A percentile compares a stretch with the other conserved stretches of the same genome.
Evolutionary conservation across 495 filamentous ascomycete species (phyloP).

Genomic region (Tuber aestivum): DNA sequence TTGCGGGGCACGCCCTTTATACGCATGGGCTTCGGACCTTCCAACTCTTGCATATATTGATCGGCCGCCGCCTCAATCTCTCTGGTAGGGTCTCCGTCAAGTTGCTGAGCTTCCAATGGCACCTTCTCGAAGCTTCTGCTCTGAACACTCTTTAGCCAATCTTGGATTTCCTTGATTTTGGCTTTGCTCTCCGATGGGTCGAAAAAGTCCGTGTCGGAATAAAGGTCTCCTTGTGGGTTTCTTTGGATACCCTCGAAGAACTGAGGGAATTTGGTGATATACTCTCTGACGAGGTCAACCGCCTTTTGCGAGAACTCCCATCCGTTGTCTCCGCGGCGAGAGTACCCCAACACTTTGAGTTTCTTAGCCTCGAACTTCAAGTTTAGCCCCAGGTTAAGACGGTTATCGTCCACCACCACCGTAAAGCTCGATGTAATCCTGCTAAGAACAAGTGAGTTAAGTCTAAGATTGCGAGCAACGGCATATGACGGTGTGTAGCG

Average conservation of each 20-base stretch:
- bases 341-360: slow-evolving; percentile 93
- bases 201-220: slow-evolving; percentile 83
- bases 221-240: slow-evolving; percentile 65
- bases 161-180: slow-evolving; percentile 73
- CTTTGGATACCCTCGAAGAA: slow-evolving; percentile 82
- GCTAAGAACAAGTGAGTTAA: slow-evolving; percentile 82
- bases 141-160: slow-evolving; percentile 86
- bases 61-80: slow-evolving; percentile 74
- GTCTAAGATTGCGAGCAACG: slow-evolving; percentile 70
- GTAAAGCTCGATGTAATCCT: slow-evolving; percentile 93
- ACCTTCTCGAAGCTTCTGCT: slow-evolving; percentile 87
- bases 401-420: slow-evolving; percentile 67
- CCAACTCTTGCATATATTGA: slow-evolving; percentile 40
- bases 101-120: slow-evolving; percentile 87
- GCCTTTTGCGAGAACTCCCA: slow-evolving; percentile 95
- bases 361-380: slow-evolving; percentile 94
- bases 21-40: slow-evolving; percentile 49
- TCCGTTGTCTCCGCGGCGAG: slow-evolving; percentile 70
- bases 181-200: slow-evolving; percentile 57
- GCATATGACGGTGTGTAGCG: slow-evolving; percentile 80
- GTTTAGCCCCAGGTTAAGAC: slow-evolving; percentile 86
- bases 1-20: slow-evolving; percentile 75
- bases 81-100: slow-evolving; percentile 84
- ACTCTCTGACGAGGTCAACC: slow-evolving; percentile 68
- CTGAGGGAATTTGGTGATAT: slow-evolving; percentile 90